Evolutionary conservation across 306 rosid species (phyloP).

Genomic region (Dalbergia cultrata): DNA sequence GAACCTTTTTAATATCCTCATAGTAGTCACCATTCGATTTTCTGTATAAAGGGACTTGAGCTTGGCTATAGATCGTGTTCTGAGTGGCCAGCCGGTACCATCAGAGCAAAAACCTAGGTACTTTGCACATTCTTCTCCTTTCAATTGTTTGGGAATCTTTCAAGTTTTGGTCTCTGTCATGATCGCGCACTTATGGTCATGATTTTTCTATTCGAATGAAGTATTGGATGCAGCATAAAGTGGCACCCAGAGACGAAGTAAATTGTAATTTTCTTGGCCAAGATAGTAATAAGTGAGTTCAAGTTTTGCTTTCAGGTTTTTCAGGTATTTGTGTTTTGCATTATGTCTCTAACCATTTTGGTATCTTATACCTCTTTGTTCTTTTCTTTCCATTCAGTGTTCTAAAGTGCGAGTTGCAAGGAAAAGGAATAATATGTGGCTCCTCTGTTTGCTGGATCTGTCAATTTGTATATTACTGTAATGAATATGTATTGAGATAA

Average conservation of each 20-base stretch:
- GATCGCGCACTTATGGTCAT: conserved; percentile 32
- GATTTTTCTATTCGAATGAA: conserved; percentile 48
- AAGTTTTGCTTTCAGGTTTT: conserved; percentile 37
- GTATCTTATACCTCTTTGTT: conserved; percentile 33
- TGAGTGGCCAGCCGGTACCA: conserved; percentile 80
- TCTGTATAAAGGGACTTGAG: conserved; percentile 74
- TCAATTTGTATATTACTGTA: neutral
- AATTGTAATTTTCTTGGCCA: conserved; percentile 41
- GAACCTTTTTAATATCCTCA: conserved; percentile 40
- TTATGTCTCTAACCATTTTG: conserved; percentile 25
- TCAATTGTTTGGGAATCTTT: conserved; percentile 31
- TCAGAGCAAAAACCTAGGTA: conserved; percentile 80
- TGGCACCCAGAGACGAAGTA: conserved; percentile 79
- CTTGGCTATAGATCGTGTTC: conserved; percentile 84
- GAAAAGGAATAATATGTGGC: conserved; percentile 40
- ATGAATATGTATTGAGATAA: conserved; percentile 20
- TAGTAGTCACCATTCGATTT: conserved; percentile 41
- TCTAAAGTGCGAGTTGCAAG: conserved; percentile 37
- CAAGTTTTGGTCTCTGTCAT: conserved; percentile 23
- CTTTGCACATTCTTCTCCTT: conserved; percentile 36
- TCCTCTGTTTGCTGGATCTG: conserved; percentile 27
- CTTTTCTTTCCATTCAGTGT: conserved; percentile 41
- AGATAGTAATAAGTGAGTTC: conserved; percentile 43
- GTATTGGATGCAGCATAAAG: conserved; percentile 98
- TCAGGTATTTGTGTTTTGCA: conserved; percentile 29